Evolutionary conservation across 352 stramenopile species (phyloP).

Genomic region (Phytophthora gonapodyides): DNA sequence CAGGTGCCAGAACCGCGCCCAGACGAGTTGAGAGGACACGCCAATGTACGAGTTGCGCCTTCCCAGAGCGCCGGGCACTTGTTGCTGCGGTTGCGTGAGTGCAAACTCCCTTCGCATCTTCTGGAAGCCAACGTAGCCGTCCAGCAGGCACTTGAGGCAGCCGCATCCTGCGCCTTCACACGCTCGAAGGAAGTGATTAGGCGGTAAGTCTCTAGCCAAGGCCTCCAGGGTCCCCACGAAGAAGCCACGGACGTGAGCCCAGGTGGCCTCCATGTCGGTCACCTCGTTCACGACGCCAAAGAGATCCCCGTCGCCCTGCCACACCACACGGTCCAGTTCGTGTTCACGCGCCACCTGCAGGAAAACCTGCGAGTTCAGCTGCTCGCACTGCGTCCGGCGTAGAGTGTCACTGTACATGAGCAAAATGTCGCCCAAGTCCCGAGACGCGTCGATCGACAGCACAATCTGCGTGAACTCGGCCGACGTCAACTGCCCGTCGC

Average conservation of each 20-base stretch:
- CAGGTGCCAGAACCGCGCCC: slow-evolving; percentile 82
- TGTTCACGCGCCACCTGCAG: slow-evolving; percentile 78
- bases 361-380: slow-evolving; percentile 65
- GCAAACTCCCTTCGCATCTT: slow-evolving; percentile 65
- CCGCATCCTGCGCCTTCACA: slow-evolving; percentile 79
- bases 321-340: slow-evolving; percentile 71
- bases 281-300: slow-evolving; percentile 71
- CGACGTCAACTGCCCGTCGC: slow-evolving; percentile 73
- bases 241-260: slow-evolving; percentile 53
- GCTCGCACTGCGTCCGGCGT: slow-evolving; percentile 58
- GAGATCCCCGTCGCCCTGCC: slow-evolving; percentile 71
- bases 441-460: slow-evolving; percentile 69
- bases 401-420: slow-evolving; percentile 86
- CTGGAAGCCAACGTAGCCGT: slow-evolving; percentile 83
- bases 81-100: slow-evolving; percentile 22
- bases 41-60: slow-evolving; percentile 32
- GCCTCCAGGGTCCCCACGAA: slow-evolving; percentile 77
- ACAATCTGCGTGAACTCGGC: slow-evolving; percentile 85
- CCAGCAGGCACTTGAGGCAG: slow-evolving; percentile 82
- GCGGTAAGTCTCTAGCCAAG: slow-evolving; percentile 51
- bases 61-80: slow-evolving; percentile 4
- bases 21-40: slow-evolving; percentile 69
- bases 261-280: slow-evolving; percentile 67
- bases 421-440: slow-evolving; percentile 69
- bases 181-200: slow-evolving; percentile 58